Percentiles rank a stretch among this genome's conserved stretches.
Conservation (phyloP, 345 rosid genomes). For the Rhizophora mangle region DNA sequence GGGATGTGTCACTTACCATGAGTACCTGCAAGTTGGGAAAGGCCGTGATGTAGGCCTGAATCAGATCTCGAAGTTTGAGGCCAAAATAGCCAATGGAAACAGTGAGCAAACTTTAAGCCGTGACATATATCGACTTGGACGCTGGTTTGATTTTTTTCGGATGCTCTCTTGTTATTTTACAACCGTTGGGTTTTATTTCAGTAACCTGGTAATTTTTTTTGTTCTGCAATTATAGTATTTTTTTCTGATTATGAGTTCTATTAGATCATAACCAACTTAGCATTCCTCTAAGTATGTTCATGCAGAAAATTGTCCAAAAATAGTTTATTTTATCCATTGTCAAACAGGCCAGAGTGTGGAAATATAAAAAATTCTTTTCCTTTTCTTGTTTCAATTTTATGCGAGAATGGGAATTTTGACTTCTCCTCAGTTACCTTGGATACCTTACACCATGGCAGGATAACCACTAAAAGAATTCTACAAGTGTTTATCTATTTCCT, state of each 20-base stretch:
- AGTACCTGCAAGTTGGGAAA: slow-evolving; percentile 94
- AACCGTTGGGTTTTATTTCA: slow-evolving; percentile 90
- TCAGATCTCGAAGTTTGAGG: slow-evolving; percentile 96
- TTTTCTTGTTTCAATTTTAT: not conserved
- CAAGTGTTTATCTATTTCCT: no score
- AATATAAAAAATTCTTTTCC: no score
- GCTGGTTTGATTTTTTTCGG: slow-evolving; percentile 87
- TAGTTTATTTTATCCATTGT: no score
- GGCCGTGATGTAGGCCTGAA: slow-evolving; percentile 98
- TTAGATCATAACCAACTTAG: no score
- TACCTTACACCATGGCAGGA: not conserved
- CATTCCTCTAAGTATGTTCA: no score
- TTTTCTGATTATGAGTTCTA: no score
- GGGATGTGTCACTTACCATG: slow-evolving; percentile 80
- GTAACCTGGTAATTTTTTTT: slow-evolving; percentile 61
- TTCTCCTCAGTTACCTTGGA: not conserved
- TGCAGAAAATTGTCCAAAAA: no score
- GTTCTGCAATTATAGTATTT: no score
- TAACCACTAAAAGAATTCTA: not conserved
- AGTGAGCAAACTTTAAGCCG: slow-evolving; percentile 95
- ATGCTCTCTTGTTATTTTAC: slow-evolving; percentile 96
- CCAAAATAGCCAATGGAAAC: slow-evolving; percentile 95
- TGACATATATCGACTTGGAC: slow-evolving; percentile 85
- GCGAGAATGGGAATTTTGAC: not conserved
- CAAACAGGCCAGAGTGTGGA: no score